Evolutionary conservation across 2,329 filamentous ascomycete species (phyloP), one percentile per base, ranked within the genome.

Genomic region (Fusarium foetens): DNA sequence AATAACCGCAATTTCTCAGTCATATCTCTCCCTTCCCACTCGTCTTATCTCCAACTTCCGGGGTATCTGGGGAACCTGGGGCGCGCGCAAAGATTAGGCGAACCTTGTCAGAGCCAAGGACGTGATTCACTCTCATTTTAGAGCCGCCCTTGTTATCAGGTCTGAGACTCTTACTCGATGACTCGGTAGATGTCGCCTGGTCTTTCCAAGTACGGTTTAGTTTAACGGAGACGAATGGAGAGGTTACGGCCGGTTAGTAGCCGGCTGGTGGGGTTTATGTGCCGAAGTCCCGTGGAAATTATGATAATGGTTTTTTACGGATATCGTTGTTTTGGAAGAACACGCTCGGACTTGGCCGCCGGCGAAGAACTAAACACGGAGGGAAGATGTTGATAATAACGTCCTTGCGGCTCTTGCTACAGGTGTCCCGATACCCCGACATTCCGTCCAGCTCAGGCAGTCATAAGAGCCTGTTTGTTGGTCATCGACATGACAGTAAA

Each of bases 41-140:
- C 33, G 46, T 36, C 63, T 70, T 72, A 72, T 68, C 67, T 31
- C 31, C 35, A 45, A 33, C 31, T 43, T 68, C 63, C 49, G 63
- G 67, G 67, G 67, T 71, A 49, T 58, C 58, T 64, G 61, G 70
- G 59, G 66, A 61, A 73, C 19, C 64, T 63, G 51, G 58, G 35
- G 46, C 33, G 36, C 35, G 29, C 19, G n/a, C 17, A 36, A 41
- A 29, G 41, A 46, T 58, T 62, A 58, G 58, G 58, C 58, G 52
- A 62, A 46, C 51, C 52, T 61, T 38, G 49, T 4, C 8, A 10
- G 39, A 38, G 52, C 58, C 39, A 42, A 60, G 36, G 23, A 42
- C 29, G 16, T 55, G 48, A 36, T 58, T 52, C 35, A 52, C 8
- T 21, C 19, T 25, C 49, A n/a, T 53, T 53, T 53, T 27, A 39